Base-by-base conservation (phyloP, 2,329 filamentous ascomycete species). In the Curvularia lunata region DNA sequence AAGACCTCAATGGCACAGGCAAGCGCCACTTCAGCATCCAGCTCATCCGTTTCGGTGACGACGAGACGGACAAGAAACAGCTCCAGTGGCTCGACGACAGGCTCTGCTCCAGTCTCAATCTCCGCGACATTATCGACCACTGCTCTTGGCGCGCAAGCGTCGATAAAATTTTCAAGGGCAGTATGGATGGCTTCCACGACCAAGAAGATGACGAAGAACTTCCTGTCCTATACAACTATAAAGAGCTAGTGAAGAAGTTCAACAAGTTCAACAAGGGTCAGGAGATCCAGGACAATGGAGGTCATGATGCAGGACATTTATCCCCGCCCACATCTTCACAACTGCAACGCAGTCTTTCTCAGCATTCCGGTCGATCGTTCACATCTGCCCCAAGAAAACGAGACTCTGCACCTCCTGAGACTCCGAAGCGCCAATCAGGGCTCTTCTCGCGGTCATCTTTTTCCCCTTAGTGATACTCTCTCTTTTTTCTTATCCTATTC, bases 1-100 rank as follows among this genome's bases (percentile, higher is more conserved):
- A 25, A 46, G 48, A 56, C 21, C 32, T 30, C 48, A 12, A 27
- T 9, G 12, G 21, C 12, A 27, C 21, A 5, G 51, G 53, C 8
- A 46, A 52, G 0, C 60, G 66, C 0, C 54, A 54, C 34, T 64
- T 66, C 27, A 63, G 50, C 28, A 60, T 68, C 7, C 52, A 57
- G n/a, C 66, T 68, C 43, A 54, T 68, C 4, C 52, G 64, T 10
- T 62, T 68, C 42, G 64, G 56, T 5, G 55, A 64, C 10, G 12
- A 27, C 2, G 16, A 8, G 0, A 4, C 21, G 1, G 56, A 41
- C 5, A 55, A 28, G 30, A 16, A 30, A 18, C 25, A 30, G 2
- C 43, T 46, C 3, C 25, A 32, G 9, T 46, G 27, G 25, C 25
- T 46, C n/a, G 43, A 57, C 8, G 51, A 61, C n/a, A 16, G 38